Evolutionary conservation across 2,329 filamentous ascomycete genomes (phyloP), one percentile per base, ranked within the genome.

Genomic region (Penicillium sclerotiorum): DNA sequence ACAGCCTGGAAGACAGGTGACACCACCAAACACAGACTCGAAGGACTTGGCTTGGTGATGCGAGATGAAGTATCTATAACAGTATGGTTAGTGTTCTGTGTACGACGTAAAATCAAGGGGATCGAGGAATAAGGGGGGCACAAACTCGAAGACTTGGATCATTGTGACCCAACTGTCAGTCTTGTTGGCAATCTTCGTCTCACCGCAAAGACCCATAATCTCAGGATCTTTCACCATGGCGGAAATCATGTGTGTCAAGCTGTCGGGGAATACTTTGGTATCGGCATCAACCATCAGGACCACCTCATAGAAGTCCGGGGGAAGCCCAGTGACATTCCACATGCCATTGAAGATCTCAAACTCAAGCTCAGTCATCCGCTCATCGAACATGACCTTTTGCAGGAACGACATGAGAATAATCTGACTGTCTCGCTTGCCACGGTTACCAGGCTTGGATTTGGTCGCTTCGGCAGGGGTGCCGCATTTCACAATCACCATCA

Each of bases 141-240:
- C 75, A 63, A 78, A 82, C 78, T 99, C 94, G 67, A 99, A 99
- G 22, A 99, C 95, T 74, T 99, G 94, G 63, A 99, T 99, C 76
- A 94, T 95, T 5, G 91, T 90, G 33, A 97, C 92, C 92, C 93
- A 99, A 63, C 85, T 92, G 55, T 88, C 84, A 35, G 88, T 87
- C 77, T 99, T 99, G 80, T 99, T 99, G 67, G 94, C 94, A 76
- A 99, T 99, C 82, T 99, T 99, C 15, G 94, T 99, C 78, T 99
- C 94, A 61, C 94, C 94, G 66, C 94, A 99, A 32, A 99, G 83
- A 65, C 94, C 94, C 94, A 99, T 99, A 73, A 99, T 95, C 64
- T 97, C 93, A 25, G 94, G 94, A 71, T 99, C 94, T 72, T 95
- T 94, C 66, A 99, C 94, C 93, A 99, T 96, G 62, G 95, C 94